Evolutionary conservation across 352 stramenopile genomes (phyloP).

Genomic region (Phytophthora chlamydospora): DNA sequence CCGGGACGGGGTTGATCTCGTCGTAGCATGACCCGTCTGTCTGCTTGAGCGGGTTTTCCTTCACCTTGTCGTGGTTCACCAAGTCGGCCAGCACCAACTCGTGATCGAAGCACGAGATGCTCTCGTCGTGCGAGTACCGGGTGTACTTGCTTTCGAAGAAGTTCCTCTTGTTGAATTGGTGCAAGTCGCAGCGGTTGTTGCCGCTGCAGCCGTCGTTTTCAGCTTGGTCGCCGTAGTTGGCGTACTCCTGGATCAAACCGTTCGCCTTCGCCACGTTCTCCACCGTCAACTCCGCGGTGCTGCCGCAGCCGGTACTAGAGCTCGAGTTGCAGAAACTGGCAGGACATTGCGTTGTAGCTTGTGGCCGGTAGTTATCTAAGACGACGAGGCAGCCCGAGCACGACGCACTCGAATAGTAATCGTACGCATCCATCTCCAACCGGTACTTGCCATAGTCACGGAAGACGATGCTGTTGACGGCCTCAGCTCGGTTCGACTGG

Average conservation of each 20-base stretch:
- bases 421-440: constrained; percentile 49
- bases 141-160: constrained; percentile 47
- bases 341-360: constrained; percentile 40
- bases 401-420: constrained; percentile 48
- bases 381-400: constrained; percentile 59
- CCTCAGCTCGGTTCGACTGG: constrained; percentile 36
- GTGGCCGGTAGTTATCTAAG: constrained; percentile 54
- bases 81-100: constrained; percentile 30
- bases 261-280: constrained; percentile 38
- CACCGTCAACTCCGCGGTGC: constrained; percentile 31
- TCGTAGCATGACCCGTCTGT: constrained; percentile 18
- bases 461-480: constrained; percentile 54
- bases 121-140: constrained; percentile 37
- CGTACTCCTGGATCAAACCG: constrained; percentile 39
- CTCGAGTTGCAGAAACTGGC: constrained; percentile 40
- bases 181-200: constrained; percentile 49
- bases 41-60: constrained; percentile 47
- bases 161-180: constrained; percentile 40
- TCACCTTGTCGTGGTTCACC: constrained; percentile 24
- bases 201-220: constrained; percentile 58
- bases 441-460: constrained; percentile 53
- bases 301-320: constrained; percentile 1
- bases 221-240: constrained; percentile 41
- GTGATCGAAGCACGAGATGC: constrained; percentile 21
- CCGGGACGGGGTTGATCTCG: constrained; percentile 32